Conservation (phyloP, 202 grass and related monocot genomes). For the Zizania palustris region DNA sequence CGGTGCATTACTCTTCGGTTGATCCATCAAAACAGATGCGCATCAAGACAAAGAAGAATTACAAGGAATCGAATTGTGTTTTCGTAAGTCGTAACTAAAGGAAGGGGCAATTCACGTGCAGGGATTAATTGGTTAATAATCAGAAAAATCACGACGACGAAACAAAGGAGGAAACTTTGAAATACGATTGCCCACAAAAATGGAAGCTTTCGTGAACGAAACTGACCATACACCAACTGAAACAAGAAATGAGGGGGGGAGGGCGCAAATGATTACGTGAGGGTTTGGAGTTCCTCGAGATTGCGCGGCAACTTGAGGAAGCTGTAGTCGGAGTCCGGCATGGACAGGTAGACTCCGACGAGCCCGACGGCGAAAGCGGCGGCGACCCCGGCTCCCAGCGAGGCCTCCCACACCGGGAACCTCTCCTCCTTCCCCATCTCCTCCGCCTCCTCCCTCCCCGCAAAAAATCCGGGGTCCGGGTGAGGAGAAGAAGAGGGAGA, state of each 20-base stretch:
- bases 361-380: conserved; percentile 74
- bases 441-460: conserved; percentile 19
- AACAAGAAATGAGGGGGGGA: conserved; percentile 9
- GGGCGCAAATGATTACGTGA: conserved; percentile 55
- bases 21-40: conserved; percentile 33
- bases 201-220: conserved; percentile 35
- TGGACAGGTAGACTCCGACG: conserved; percentile 84
- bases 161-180: conserved; percentile 5
- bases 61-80: too few relatives aligned
- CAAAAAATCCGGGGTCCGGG: conserved; percentile 36
- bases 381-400: conserved; percentile 58
- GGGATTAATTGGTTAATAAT: not conserved
- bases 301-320: conserved; percentile 93
- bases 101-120: not conserved
- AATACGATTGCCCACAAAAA: not conserved
- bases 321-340: conserved; percentile 96
- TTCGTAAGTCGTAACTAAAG: not conserved
- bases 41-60: not conserved
- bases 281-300: conserved; percentile 85
- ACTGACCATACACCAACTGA: conserved; percentile 29
- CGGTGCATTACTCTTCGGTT: not conserved
- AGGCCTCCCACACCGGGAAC: conserved; percentile 75
- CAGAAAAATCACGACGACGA: not conserved
- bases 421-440: conserved; percentile 59
- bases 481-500: conserved; percentile 20